Base-by-base conservation (phyloP, 805 yeast species). In the Blastobotrys attinorum region DNA sequence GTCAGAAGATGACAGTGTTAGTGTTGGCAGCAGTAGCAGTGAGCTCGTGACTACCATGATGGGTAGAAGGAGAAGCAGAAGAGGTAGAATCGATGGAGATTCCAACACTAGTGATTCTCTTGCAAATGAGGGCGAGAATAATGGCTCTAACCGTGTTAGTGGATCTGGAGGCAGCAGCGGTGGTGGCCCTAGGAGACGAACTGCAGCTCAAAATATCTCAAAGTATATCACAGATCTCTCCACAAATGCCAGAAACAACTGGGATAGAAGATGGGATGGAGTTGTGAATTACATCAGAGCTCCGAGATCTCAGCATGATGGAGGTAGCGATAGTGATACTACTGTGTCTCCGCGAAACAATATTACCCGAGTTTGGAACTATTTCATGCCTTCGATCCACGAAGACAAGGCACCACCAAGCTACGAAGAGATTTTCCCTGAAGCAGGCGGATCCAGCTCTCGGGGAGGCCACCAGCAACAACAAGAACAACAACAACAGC, bases 381-480 rank as follows among this genome's bases (percentile, higher is more conserved):
- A 47, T 38, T 42, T 53, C 31, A 53, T 39, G 22, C 35, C 46
- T 13, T 17, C 42, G 13, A 22, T 23, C 15, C 35, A 27, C 20
- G 31, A 33, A 23, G 40, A 31, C 21, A 29, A 23, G 15, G 43
- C 46, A 13, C 59, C 59, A 7, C 59, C 59, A 13, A 42, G 55
- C 16, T 55, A 55, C 40, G 58, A 54, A 6, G 58, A 54, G 38
- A 53, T 54, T 11, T 55, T 50, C 46, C 58, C 58, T 22, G 5
- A 25, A 25, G 7, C 29, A 11, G 7, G 10, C 10, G 11, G 10
- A 7, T 8, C 29, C 7, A 11, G 10, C 11, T 25, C 29, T 11
- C 10, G 29, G 7, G 29, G 10, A 25, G 29, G 29, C 29, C 7
- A n/a, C 34, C 7, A 6, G 48, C 45, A 46, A 21, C 39, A 39